Evolutionary conservation across 1,284 basidiomycete genomes (phyloP), one percentile per base, ranked within the genome.

Genomic region (Puccinia triticina): DNA sequence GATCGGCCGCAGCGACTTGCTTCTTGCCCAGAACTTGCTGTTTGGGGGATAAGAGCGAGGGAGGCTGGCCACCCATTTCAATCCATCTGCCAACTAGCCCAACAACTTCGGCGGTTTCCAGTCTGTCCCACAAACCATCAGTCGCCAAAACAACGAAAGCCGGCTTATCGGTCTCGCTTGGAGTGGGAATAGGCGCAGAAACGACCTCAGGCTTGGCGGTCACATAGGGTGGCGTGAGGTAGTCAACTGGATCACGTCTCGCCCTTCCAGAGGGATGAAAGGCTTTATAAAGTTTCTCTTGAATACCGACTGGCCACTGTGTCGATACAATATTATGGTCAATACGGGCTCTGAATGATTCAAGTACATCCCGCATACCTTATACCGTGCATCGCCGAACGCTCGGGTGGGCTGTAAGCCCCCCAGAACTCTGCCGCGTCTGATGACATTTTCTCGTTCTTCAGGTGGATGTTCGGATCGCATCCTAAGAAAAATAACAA

Each of bases 101-200:
- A 73, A 97, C 95, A 10, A 96, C 94, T 85, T 99, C 96, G 86
- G 95, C 92, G n/a, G 95, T 97, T 83, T 93, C 93, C 80, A 99
- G 90, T 84, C 93, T 90, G 88, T 99, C 97, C 94, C 96, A 98
- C 75, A 98, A 90, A 21, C 96, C 96, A 85, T 97, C 95, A 0
- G 95, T 96, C 0, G 95, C 95, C 84, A 97, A 90, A 61, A 97
- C 92, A 81, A 97, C 86, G 86, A 96, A 95, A 76, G 90, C 90
- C 37, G 88, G 88, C 57, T 87, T 82, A 43, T 34, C 43, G 40
- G 78, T 80, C 18, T 55, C 48, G 12, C 21, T 32, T 34, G 34
- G 48, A 26, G 46, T 80, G 29, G 78, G 78, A 14, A 90, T 85
- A 46, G 88, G 84, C 26, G 87, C 87, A 0, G 87, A 88, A 48